Conservation (phyloP, 768 basidiomycete genomes). For the Pulveroboletus sp. region DNA sequence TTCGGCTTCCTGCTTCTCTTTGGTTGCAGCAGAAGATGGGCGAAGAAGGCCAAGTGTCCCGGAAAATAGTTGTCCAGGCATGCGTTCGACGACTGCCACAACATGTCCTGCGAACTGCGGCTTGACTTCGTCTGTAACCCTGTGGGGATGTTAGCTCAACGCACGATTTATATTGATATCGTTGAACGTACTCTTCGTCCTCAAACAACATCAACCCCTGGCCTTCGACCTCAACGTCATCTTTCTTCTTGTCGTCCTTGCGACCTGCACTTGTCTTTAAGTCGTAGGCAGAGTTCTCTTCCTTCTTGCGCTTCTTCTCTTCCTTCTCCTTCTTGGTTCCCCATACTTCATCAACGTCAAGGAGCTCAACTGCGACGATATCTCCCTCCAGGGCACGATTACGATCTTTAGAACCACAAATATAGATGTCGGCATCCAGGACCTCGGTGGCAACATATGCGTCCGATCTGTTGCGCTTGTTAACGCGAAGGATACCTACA, state of each 20-base stretch:
- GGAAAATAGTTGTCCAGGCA: constrained; percentile 98
- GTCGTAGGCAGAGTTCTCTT: constrained; percentile 96
- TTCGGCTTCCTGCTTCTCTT: constrained; percentile 98
- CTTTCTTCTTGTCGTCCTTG: constrained; percentile 99
- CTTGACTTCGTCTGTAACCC: constrained; percentile 96
- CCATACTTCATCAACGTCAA: constrained; percentile 98
- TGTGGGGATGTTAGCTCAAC: constrained; percentile 29
- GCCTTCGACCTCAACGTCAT: constrained; percentile 98
- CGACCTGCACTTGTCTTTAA: constrained; percentile 66
- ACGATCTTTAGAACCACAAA: constrained; percentile 97
- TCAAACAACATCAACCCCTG: constrained; percentile 96
- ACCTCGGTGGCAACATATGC: constrained; percentile 99
- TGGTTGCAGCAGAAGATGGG: constrained; percentile 94
- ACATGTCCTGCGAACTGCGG: constrained; percentile 99
- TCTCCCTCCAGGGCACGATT: constrained; percentile 98
- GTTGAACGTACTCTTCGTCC: constrained; percentile 89
- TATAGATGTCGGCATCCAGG: constrained; percentile 97
- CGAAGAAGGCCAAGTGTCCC: constrained; percentile 93
- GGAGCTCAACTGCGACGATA: constrained; percentile 94
- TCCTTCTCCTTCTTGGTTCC: constrained; percentile 99
- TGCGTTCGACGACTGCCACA: constrained; percentile 98
- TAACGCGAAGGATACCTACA: constrained; percentile 93
- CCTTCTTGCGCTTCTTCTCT: constrained; percentile 99
- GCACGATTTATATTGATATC: background rate
- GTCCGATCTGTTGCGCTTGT: constrained; percentile 97